Conservation (phyloP, 805 yeast species). For the Teunomyces atbi region DNA sequence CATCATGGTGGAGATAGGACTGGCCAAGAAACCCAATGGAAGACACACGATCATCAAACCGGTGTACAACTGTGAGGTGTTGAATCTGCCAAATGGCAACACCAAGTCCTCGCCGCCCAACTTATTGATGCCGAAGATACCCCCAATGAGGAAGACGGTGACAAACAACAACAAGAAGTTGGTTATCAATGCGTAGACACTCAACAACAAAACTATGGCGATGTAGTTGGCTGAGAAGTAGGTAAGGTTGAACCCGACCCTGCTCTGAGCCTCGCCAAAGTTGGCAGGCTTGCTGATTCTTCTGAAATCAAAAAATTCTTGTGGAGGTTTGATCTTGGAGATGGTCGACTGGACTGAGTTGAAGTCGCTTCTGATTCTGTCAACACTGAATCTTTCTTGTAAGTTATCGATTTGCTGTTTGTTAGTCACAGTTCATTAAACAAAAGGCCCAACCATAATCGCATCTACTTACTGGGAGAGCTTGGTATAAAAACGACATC, state of each 20-base stretch:
- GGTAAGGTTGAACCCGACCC: slow-evolving; percentile 82
- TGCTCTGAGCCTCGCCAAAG: slow-evolving; percentile 83
- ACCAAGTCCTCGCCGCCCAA: slow-evolving; percentile 82
- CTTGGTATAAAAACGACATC: slow-evolving; percentile 9
- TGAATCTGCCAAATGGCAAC: slow-evolving; percentile 67
- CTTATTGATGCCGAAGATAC: slow-evolving; percentile 74
- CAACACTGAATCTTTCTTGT: slow-evolving; percentile 23
- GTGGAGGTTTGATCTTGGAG: slow-evolving; percentile 79
- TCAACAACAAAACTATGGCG: slow-evolving; percentile 65
- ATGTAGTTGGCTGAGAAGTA: slow-evolving; percentile 87
- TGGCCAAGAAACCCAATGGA: slow-evolving; percentile 82
- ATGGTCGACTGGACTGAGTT: slow-evolving; percentile 58
- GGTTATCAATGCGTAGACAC: slow-evolving; percentile 83
- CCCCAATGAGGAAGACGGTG: slow-evolving; percentile 64
- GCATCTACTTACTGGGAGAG: slow-evolving; percentile 7
- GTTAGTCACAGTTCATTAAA: slow-evolving; percentile 9
- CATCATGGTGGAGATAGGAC: slow-evolving; percentile 84
- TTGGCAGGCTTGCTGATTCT: slow-evolving; percentile 88
- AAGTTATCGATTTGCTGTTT: slow-evolving; percentile 13
- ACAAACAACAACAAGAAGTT: slow-evolving; percentile 84
- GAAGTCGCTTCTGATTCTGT: slow-evolving; percentile 22
- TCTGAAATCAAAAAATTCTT: slow-evolving; percentile 89
- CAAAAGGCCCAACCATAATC: neutral
- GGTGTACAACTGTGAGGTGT: slow-evolving; percentile 81
- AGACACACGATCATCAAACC: slow-evolving; percentile 71